Evolutionary conservation across 768 basidiomycete species (phyloP).

Genomic region (Agaricus subrufescens): DNA sequence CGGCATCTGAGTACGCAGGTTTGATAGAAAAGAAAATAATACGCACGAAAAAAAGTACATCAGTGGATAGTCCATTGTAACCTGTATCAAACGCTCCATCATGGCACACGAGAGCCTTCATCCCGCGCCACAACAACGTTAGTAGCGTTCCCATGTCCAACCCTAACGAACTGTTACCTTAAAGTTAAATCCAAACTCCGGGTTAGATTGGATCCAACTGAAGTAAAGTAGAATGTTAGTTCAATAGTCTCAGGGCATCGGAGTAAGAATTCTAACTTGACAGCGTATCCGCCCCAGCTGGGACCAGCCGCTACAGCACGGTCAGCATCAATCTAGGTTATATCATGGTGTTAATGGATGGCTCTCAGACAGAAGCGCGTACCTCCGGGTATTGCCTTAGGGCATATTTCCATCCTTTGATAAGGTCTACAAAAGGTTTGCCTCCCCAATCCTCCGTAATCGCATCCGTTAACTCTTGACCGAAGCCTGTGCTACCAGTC

Average conservation of each 20-base stretch:
- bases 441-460: conserved; percentile 84
- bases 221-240: neutral
- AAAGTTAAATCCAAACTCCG: conserved; percentile 83
- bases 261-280: conserved; percentile 53
- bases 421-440: conserved; percentile 76
- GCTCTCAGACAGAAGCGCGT: conserved; percentile 5
- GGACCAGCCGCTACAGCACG: conserved; percentile 77
- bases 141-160: too few species aligned
- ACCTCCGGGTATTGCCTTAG: conserved; percentile 69
- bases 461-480: conserved; percentile 67
- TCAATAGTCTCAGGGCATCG: neutral
- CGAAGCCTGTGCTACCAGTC: conserved; percentile 55
- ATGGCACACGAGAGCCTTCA: conserved; percentile 75
- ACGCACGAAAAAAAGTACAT: conserved; percentile 86
- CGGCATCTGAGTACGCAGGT: neutral
- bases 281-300: conserved; percentile 84
- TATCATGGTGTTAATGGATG: neutral
- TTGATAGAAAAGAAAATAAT: neutral
- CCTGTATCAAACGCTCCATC: conserved; percentile 87
- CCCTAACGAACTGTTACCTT: conserved; percentile 36
- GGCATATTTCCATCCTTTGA: conserved; percentile 70
- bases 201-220: conserved; percentile 95
- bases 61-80: conserved; percentile 85
- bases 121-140: too few species aligned
- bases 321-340: conserved; percentile 55